Evolutionary conservation across 768 basidiomycete species (phyloP).

Genomic region (Collybia sp.): DNA sequence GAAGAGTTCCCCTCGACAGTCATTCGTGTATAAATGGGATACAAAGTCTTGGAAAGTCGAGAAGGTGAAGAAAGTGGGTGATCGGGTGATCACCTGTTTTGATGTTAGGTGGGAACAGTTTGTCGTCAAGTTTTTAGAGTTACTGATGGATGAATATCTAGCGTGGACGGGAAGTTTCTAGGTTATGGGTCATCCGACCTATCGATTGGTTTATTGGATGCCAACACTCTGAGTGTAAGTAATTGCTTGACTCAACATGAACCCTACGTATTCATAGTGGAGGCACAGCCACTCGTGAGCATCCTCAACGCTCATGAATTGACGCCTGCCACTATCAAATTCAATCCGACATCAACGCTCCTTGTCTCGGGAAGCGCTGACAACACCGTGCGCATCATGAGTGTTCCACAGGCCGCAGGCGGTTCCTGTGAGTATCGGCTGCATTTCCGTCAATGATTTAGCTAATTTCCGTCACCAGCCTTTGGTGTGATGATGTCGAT

Average conservation of each 20-base stretch:
- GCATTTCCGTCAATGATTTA: neutral
- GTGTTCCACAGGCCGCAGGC: constrained; percentile 55
- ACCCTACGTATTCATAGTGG: constrained; percentile 1
- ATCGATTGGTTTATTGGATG: constrained; percentile 80
- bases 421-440: constrained; percentile 44
- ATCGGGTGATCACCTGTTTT: constrained; percentile 81
- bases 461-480: constrained; percentile 19
- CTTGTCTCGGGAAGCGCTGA: constrained; percentile 91
- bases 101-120: constrained; percentile 66
- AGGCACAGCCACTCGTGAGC: constrained; percentile 70
- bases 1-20: constrained; percentile 52
- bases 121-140: too few species aligned
- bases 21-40: constrained; percentile 73
- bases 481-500: constrained; percentile 34
- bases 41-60: constrained; percentile 62
- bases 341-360: constrained; percentile 78
- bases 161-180: constrained; percentile 75
- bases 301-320: constrained; percentile 96
- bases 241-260: neutral
- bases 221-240: constrained; percentile 70
- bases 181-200: constrained; percentile 88
- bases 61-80: constrained; percentile 67
- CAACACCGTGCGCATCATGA: constrained; percentile 76
- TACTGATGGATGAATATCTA: constrained; percentile 20
- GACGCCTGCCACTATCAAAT: constrained; percentile 83